Evolutionary conservation across 345 rosid species (phyloP), one percentile per base, ranked within the genome.

Genomic region (Clausena lansium): DNA sequence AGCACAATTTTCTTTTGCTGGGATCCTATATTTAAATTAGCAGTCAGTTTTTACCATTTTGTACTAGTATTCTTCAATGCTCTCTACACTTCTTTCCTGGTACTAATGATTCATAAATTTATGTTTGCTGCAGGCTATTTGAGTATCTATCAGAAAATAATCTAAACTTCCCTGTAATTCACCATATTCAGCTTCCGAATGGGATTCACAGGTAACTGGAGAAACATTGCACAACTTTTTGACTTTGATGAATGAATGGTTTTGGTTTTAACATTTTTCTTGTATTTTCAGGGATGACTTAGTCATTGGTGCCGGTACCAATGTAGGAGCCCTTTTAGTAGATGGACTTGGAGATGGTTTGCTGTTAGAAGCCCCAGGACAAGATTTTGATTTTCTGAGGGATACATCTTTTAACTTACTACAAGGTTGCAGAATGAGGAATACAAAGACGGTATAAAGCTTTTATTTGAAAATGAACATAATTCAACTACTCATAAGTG

Each of bases 391-490:
- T 83, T 94, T 96, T 77, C 90, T 96, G 57, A 87, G 97, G 78
- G 85, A 89, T 65, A 96, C 98, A 54, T 96, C 99, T 68, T 96
- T 96, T 85, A 94, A 96, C 87, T 85, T 94, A 55, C 88, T 96
- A 50, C 98, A 96, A 84, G 99, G 99, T 78, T 96, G 99, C 89
- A 91, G 99, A 83, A 96, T 96, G 99, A 89, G 99, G 66, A 96
- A 94, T 73, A 96, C 99, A 35, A 96, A 96, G 82, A 96, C 99
- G 83, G 99, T 96, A 91, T 45, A 87, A 64, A 33, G 71, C 30
- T 69, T 24, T 8, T 35, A 6, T 8, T 57, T 33, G 54, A 67
- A 67, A 67, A 5, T 33, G 38, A 38, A 10, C 65, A 76, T 59
- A 52, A 65, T 64, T 62, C 38, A 45, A 39, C 39, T 38, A 38